Percentiles rank a stretch among this genome's conserved stretches.
phyloP scores from a whole-genome alignment of 73 alveolate genomes.

The Paramecium pentaurelia region DNA sequence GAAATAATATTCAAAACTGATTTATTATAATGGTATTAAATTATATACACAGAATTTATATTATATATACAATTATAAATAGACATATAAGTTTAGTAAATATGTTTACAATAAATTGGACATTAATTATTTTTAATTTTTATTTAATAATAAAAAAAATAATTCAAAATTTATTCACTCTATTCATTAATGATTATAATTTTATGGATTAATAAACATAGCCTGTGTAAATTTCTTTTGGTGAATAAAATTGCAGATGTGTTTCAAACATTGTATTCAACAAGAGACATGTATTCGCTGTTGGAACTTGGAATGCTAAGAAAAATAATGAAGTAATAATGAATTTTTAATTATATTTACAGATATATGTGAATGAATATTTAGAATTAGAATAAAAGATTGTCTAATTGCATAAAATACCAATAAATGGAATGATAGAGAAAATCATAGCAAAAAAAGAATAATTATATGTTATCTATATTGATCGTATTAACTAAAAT shows the following conservation, averaged over 20 bases:
- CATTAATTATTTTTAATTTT: background rate
- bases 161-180: background rate
- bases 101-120: no score
- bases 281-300: conserved; percentile 4
- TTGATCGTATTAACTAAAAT: background rate
- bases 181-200: background rate
- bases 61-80: no score
- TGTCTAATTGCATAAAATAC: background rate
- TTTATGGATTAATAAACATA: background rate
- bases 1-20: background rate
- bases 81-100: no score
- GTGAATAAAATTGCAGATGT: background rate
- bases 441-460: background rate
- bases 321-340: background rate
- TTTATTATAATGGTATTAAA: background rate
- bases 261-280: background rate
- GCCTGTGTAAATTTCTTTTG: background rate
- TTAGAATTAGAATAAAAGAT: background rate
- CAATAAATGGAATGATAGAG: background rate
- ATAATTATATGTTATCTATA: background rate
- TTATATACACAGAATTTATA: background rate
- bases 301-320: conserved; percentile 26
- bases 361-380: conserved; percentile 21
- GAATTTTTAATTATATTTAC: background rate
- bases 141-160: background rate